These are phyloP conservation scores for Sextonia rubra DNA, from an alignment of 164 flowering plant species.

Conservation along the genomic window DNA sequence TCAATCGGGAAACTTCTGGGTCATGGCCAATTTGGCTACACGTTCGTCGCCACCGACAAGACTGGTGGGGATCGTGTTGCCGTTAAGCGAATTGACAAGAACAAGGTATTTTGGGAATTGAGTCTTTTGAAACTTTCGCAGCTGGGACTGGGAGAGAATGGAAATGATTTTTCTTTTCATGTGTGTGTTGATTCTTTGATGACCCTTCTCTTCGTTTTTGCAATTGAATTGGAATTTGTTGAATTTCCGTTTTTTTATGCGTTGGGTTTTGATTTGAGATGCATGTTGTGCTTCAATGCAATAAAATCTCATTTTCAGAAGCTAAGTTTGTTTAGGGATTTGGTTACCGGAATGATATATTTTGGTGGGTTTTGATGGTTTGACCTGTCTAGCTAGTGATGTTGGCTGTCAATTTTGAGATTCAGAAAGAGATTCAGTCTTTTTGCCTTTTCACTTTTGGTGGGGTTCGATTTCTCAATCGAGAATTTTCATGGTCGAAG, in stretches of 20 bases:
- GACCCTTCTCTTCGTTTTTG: background rate
- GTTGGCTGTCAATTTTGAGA: background rate
- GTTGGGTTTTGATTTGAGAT: background rate
- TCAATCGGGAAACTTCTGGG: slow-evolving; percentile 83
- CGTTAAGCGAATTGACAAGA: slow-evolving; percentile 89
- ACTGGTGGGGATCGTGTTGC: slow-evolving; percentile 81
- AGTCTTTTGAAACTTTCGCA: background rate
- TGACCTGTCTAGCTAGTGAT: background rate
- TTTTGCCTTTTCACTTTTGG: no score
- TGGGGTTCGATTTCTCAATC: background rate
- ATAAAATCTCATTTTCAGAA: no score
- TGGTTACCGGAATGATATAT: background rate
- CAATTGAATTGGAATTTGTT: background rate
- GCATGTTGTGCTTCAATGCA: no score
- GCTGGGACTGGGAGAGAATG: background rate
- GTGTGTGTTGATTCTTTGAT: background rate
- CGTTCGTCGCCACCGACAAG: slow-evolving; percentile 78
- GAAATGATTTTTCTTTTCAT: background rate
- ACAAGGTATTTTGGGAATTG: slow-evolving; percentile 39
- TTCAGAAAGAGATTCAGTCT: background rate
- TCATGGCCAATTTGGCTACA: slow-evolving; percentile 95
- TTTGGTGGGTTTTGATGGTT: background rate
- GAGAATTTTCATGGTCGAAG: background rate
- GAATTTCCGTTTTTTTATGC: background rate
- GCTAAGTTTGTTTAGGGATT: no score